A percentile compares a stretch with the other conserved stretches of the same genome.
Conservation (phyloP, 768 basidiomycete species). For the Fomitopsis pulvina region DNA sequence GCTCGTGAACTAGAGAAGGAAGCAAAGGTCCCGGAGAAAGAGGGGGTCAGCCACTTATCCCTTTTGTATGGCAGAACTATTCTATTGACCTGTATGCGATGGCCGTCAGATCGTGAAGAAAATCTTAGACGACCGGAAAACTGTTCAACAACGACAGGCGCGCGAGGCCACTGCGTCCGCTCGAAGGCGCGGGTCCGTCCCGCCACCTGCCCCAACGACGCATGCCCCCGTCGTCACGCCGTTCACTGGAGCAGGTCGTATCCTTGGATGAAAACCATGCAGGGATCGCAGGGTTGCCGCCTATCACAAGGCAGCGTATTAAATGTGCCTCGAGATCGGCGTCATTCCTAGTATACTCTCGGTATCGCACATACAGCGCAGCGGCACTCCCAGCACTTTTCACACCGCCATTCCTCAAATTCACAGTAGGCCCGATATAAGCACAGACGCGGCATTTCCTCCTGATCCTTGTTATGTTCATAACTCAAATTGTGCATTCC, state of each 20-base stretch:
- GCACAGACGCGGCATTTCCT: too few relatives aligned
- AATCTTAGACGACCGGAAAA: conserved; percentile 67
- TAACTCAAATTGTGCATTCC: too few relatives aligned
- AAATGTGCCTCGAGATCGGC: background rate
- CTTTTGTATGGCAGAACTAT: background rate
- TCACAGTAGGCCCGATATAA: too few relatives aligned
- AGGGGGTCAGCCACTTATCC: conserved; percentile 39
- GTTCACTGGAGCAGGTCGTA: background rate
- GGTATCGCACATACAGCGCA: background rate
- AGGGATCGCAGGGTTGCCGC: background rate
- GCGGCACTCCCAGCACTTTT: too few relatives aligned
- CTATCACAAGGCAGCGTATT: background rate
- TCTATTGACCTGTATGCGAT: background rate
- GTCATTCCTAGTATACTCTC: background rate
- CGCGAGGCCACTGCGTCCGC: background rate
- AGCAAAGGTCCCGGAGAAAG: conserved; percentile 40
- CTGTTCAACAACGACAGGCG: conserved; percentile 8
- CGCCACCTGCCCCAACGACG: background rate
- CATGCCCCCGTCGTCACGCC: background rate
- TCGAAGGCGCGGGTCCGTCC: background rate
- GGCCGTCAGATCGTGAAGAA: conserved; percentile 52
- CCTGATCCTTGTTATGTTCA: too few relatives aligned
- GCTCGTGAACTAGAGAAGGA: conserved; percentile 55
- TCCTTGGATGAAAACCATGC: background rate
- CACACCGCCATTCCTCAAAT: too few relatives aligned